Base-by-base conservation (phyloP, 495 filamentous ascomycete species). In the Aspergillus kassunensis region DNA sequence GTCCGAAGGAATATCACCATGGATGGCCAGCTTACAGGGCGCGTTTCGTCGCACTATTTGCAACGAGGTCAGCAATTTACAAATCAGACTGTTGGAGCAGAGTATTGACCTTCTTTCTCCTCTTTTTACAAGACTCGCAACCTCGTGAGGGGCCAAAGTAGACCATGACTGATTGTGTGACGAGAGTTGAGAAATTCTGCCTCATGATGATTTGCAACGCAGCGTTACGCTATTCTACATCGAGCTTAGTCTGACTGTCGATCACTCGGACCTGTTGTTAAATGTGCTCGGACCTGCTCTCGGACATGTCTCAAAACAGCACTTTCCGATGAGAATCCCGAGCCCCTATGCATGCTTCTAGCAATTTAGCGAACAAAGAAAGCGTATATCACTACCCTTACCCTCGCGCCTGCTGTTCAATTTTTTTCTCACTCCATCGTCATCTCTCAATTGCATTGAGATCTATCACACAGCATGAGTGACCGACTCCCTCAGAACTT, bases 71-170 rank as follows among this genome's bases (percentile, higher is more conserved):
- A 35, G 23, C 36, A 31, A 41, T 27, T 27, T 27, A 27, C 9
- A 27, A 4, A 9, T 36, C 20, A 19, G 6, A 46, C 30, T 11
- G 15, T 21, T 15, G 37, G 16, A 23, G 37, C 20, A 41, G 19
- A 30, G 53, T 35, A 49, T 51, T n/a, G 19, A 65, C 64, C 64
- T 67, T 67, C 49, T 70, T 70, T 44, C 65, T 54, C 10, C 67
- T 55, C 24, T 51, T 36, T 46, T 62, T 67, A 52, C 64, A 70
- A 35, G 64, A 61, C 7, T 57, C 50, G 47, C 67, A 70, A 12
- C 62, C 67, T 40, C 56, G 54, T 7, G 66, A 69, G 16, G 60
- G 64, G 16, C 66, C 66, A 37, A 55, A 54, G 31, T 68, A 65
- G n/a, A 67, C 63, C 67, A 67, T 66, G 8, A 8, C 30, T 33